These are phyloP conservation scores for Fusarium sp. DNA, from an alignment of 2,329 filamentous ascomycete species.

Conservation along the genomic window DNA sequence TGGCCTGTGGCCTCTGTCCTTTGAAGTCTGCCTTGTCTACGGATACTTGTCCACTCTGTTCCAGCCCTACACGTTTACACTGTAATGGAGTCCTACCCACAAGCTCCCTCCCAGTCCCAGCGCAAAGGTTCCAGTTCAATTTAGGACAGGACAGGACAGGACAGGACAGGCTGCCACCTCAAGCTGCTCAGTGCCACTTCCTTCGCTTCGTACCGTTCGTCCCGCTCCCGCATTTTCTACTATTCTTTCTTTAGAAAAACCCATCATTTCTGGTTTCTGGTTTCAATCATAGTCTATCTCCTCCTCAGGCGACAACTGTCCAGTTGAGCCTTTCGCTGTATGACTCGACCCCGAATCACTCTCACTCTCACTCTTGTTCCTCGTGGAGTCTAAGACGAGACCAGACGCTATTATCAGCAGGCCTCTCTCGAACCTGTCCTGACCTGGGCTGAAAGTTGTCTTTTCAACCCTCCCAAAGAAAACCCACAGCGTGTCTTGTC, in stretches of 20 bases:
- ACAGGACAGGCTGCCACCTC: conserved; percentile 16
- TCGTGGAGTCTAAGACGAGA: conserved; percentile 56
- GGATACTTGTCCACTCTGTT: conserved; percentile 14
- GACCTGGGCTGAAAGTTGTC: conserved; percentile 36
- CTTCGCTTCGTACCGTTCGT: conserved; percentile 47
- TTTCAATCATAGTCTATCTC: conserved; percentile 8
- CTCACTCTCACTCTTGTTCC: conserved; percentile 43
- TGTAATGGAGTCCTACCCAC: conserved; percentile 21
- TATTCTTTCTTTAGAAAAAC: conserved; percentile 22
- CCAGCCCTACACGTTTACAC: conserved; percentile 37
- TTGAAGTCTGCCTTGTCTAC: conserved; percentile 29
- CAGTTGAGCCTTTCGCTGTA: conserved; percentile 23
- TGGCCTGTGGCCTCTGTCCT: not conserved
- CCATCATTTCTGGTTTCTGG: conserved; percentile 5
- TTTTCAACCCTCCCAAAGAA: conserved; percentile 42
- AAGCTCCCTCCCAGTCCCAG: conserved; percentile 26
- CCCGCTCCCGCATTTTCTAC: conserved; percentile 41
- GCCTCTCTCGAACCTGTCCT: conserved; percentile 45
- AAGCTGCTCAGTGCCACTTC: conserved; percentile 16
- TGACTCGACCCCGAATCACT: conserved; percentile 47
- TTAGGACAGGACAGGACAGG: too few species aligned
- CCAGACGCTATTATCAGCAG: conserved; percentile 55
- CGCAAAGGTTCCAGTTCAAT: not conserved
- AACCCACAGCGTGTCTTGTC: conserved; percentile 44
- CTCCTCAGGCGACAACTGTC: conserved; percentile 32